Conservation (phyloP, 257 asterid genomes). For the Rhazya stricta region DNA sequence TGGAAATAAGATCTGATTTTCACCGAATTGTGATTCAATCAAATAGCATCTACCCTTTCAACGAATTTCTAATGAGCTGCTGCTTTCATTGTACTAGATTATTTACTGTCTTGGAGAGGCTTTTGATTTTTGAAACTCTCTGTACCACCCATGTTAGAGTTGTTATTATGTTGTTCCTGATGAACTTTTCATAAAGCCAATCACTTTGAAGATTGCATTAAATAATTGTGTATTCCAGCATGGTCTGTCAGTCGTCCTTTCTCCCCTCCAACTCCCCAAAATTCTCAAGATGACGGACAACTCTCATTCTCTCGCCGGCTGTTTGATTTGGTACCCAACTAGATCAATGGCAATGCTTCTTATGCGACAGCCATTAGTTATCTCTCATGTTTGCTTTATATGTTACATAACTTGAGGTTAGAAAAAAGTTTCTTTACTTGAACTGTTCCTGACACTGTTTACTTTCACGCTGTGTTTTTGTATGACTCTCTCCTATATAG, state of each 20-base stretch:
- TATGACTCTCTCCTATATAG: conserved; percentile 1
- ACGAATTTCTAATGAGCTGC: no score
- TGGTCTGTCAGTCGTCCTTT: neutral
- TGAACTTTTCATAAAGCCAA: neutral
- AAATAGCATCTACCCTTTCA: neutral
- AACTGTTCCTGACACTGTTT: conserved; percentile 2
- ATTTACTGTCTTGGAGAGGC: neutral
- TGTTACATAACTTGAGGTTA: neutral
- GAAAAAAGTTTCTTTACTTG: neutral
- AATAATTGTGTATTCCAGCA: neutral
- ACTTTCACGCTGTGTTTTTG: neutral
- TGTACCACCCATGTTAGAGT: neutral
- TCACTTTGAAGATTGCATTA: neutral
- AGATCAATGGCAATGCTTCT: neutral
- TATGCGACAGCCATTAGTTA: neutral
- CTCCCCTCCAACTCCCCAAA: neutral
- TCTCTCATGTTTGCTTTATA: neutral
- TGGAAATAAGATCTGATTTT: neutral
- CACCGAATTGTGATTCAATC: neutral
- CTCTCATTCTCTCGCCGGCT: neutral
- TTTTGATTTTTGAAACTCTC: neutral
- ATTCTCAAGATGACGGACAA: neutral
- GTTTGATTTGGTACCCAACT: neutral
- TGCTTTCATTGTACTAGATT: neutral
- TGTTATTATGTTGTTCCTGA: neutral